These are phyloP conservation scores for Plasmodium vivax DNA, from an alignment of 169 alveolate genomes.

Conservation along the genomic window DNA sequence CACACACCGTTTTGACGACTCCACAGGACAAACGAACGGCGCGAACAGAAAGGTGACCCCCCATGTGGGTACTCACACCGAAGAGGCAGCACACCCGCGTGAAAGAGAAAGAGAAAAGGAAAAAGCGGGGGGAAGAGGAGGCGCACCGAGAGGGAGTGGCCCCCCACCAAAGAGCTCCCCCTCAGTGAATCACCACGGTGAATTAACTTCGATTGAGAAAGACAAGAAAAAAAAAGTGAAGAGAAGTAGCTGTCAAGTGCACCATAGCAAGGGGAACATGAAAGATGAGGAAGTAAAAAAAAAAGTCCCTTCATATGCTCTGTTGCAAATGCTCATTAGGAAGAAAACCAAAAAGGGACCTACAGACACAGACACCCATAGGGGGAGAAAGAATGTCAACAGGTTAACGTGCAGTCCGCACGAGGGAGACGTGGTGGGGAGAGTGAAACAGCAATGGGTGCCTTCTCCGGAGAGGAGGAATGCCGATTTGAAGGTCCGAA, in stretches of 20 bases:
- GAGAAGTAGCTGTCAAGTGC: conserved; percentile 3
- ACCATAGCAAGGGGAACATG: conserved; percentile 7
- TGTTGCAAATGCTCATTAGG: conserved; percentile 22
- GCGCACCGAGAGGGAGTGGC: not conserved
- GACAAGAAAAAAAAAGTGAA: not conserved
- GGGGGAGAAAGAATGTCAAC: not conserved
- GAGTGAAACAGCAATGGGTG: not conserved
- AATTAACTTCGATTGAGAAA: not conserved
- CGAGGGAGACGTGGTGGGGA: not conserved
- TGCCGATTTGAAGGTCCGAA: not conserved
- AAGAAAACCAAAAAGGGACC: conserved; percentile 29
- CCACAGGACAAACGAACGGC: not conserved
- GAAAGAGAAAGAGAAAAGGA: too few species aligned
- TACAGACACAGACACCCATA: conserved; percentile 5
- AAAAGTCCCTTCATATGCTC: not conserved
- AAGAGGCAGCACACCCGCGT: not conserved
- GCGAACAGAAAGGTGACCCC: not conserved
- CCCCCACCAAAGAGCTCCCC: not conserved
- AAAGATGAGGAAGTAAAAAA: not conserved
- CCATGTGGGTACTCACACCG: not conserved
- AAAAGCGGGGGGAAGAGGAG: not conserved
- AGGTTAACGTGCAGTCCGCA: not conserved
- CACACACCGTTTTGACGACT: not conserved
- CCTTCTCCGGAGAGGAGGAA: not conserved
- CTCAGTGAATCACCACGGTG: not conserved